Conservation (phyloP, 164 flowering plant species). For the Vitis vinifera region ASM3070453v1 NC_081818.1:21974501-21975000, state of each 20-base stretch:
- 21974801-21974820: slow-evolving; percentile 20
- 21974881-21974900: slow-evolving; percentile 4
- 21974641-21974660: not conserved
- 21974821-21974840: slow-evolving; percentile 6
- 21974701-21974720: not conserved
- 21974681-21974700: too few relatives aligned
- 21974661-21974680: too few relatives aligned
- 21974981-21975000: slow-evolving; percentile 2
- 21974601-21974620: slow-evolving; percentile 6
- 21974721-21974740: not conserved
- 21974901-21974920: not conserved
- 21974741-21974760: slow-evolving; percentile 5
- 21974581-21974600: slow-evolving; percentile 2
- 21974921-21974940: not conserved
- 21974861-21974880: not conserved
- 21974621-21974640: slow-evolving; percentile 21
- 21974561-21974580: not conserved
- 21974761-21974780: not conserved
- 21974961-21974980: not conserved
- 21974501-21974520: too few relatives aligned
- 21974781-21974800: slow-evolving; percentile 19
- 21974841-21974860: slow-evolving; percentile 8
- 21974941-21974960: not conserved
- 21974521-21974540: too few relatives aligned
- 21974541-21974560: too few relatives aligned